Evolutionary conservation across 352 stramenopile genomes (phyloP).

Genomic region (Globisporangium acanthophoron): DNA sequence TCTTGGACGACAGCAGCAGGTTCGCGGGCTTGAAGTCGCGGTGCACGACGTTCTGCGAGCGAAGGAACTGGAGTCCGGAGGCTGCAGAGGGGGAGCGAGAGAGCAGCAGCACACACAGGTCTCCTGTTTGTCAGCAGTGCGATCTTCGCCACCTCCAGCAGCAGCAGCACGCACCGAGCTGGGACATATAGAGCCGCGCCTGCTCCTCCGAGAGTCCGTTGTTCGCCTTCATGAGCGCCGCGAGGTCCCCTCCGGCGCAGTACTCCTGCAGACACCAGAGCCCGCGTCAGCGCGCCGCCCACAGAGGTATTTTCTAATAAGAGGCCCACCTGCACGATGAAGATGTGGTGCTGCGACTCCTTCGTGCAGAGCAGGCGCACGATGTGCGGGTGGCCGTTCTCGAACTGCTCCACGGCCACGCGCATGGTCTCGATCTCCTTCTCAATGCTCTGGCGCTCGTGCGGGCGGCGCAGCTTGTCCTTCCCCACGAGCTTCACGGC

Average conservation of each 20-base stretch:
- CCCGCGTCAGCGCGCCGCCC: no score
- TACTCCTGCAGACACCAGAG: conserved; percentile 42
- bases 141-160: background rate
- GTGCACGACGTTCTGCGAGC: conserved; percentile 72
- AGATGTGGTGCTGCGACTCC: conserved; percentile 77
- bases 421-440: conserved; percentile 86
- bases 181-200: conserved; percentile 72
- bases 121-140: background rate
- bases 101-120: background rate
- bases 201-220: conserved; percentile 58
- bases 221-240: conserved; percentile 61
- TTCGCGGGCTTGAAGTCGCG: conserved; percentile 77
- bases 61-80: conserved; percentile 67
- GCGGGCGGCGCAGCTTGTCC: conserved; percentile 59
- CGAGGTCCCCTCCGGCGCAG: conserved; percentile 70
- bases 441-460: conserved; percentile 76
- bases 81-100: conserved; percentile 17
- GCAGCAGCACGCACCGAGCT: conserved; percentile 40
- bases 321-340: conserved; percentile 58
- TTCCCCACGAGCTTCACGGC: conserved; percentile 81
- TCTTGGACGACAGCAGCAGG: conserved; percentile 65
- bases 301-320: no score
- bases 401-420: conserved; percentile 78
- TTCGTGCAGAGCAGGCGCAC: conserved; percentile 77
- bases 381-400: conserved; percentile 84